Evolutionary conservation across 108 stramenopile species (phyloP), one percentile per base, ranked within the genome.

Genomic region (Chaetoceros tenuissimus): DNA sequence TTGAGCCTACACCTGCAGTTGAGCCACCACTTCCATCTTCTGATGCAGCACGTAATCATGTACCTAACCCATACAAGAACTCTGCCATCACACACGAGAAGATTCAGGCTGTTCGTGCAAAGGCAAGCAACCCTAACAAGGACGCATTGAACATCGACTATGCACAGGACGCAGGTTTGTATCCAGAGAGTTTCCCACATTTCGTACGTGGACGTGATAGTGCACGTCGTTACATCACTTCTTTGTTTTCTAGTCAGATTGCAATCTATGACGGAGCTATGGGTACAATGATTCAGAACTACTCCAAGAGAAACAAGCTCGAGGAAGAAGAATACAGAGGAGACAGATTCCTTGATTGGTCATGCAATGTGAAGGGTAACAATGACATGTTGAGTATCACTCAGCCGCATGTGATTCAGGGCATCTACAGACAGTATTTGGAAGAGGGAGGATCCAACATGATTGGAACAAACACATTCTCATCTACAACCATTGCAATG

Each of bases 231-330:
- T 87, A 95, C 85, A 88, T 95, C 69, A 89, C 89, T 0, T 53
- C 81, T 34, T 67, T 96, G 29, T 96, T 96, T 80, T 80, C 75
- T 1, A 70, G 58, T 22, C 73, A 79, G 51, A 92, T 96, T 60
- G 91, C 93, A 31, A 87, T 97, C 57, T 97, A 97, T 60, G 98
- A 99, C 60, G 98, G 98, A 50, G 98, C 96, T 43, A 99, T 99
- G 98, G 98, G 97, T 34, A 99, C 98, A 43, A 99, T 99, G 98
- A 99, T 99, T 69, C 98, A 99, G 67, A 95, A 97, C 72, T 92
- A 96, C 54, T 68, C 86, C 57, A 90, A 95, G 81, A 78, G 73
- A 66, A 86, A 90, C 75, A 90, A 74, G 66, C 72, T 98, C 28
- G 93, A 90, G 22, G 98, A 98, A 62, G 96, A 84, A 55, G 96